Percentiles rank a stretch among this genome's conserved stretches.
Evolutionary conservation across 106 monocot species (phyloP).

Genomic region (Phalaenopsis aphrodite): DNA sequence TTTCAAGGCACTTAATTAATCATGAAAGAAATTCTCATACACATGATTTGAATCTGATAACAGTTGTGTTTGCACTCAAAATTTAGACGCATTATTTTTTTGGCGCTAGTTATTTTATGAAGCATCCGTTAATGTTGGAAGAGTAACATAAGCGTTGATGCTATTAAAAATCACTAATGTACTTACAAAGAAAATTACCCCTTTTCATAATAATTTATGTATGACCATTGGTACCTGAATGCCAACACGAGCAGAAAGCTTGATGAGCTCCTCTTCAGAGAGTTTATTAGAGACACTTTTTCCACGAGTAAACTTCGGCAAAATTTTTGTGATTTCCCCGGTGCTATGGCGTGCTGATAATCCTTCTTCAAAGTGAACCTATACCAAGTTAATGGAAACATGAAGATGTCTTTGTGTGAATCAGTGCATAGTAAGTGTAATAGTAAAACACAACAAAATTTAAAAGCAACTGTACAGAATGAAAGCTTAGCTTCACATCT

Average conservation of each 20-base stretch:
- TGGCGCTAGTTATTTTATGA: neutral
- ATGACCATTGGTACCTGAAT: slow-evolving; percentile 39
- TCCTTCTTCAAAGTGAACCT: slow-evolving; percentile 94
- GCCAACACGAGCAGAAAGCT: slow-evolving; percentile 53
- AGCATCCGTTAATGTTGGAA: neutral
- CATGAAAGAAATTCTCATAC: too few relatives aligned
- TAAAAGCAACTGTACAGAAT: neutral
- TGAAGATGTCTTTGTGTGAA: neutral
- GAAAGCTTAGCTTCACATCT: neutral
- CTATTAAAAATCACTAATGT: neutral
- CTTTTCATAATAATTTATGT: neutral
- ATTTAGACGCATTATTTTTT: neutral
- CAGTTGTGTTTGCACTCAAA: too few relatives aligned
- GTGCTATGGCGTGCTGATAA: slow-evolving; percentile 47
- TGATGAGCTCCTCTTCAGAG: slow-evolving; percentile 71
- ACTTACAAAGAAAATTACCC: neutral
- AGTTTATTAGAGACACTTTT: slow-evolving; percentile 74
- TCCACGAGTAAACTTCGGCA: slow-evolving; percentile 54
- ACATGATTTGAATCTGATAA: too few relatives aligned
- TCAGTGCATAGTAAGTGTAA: neutral
- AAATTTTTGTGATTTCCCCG: slow-evolving; percentile 46
- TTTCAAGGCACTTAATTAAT: too few relatives aligned
- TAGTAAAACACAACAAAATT: neutral
- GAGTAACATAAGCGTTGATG: neutral
- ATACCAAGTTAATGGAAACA: slow-evolving; percentile 7